These are phyloP conservation scores for Inga leiocalycina DNA, from an alignment of 306 rosid species.

Conservation along the genomic window DNA sequence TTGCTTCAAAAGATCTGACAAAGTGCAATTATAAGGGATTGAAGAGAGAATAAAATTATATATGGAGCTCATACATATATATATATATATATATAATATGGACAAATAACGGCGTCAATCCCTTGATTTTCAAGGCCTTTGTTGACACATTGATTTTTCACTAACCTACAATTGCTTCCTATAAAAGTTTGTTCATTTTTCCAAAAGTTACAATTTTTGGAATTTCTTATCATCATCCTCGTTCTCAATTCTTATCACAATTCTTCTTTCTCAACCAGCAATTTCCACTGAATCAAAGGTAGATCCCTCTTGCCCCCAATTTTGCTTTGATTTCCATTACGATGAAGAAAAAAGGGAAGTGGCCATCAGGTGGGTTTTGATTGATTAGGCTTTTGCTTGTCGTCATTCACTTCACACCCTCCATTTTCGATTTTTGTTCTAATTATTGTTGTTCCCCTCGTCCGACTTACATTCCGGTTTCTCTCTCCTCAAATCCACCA, in stretches of 20 bases:
- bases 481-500: slow-evolving; percentile 69
- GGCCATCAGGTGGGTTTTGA: neutral
- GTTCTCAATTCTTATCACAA: neutral
- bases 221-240: neutral
- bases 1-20: neutral
- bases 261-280: neutral
- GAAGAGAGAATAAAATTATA: neutral
- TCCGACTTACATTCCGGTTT: neutral
- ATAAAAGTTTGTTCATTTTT: neutral
- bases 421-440: neutral
- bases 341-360: neutral
- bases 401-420: neutral
- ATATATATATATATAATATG: neutral
- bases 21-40: neutral
- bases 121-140: slow-evolving; percentile 30
- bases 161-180: slow-evolving; percentile 11
- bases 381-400: neutral
- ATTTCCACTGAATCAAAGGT: neutral
- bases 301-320: neutral
- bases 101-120: slow-evolving; percentile 30
- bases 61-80: neutral
- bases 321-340: neutral
- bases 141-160: slow-evolving; percentile 36
- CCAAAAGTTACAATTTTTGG: neutral
- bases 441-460: neutral